Percentiles rank a stretch among this genome's conserved stretches.
Evolutionary conservation across 164 flowering plant species (phyloP).

Genomic region (Annona cherimola): DNA sequence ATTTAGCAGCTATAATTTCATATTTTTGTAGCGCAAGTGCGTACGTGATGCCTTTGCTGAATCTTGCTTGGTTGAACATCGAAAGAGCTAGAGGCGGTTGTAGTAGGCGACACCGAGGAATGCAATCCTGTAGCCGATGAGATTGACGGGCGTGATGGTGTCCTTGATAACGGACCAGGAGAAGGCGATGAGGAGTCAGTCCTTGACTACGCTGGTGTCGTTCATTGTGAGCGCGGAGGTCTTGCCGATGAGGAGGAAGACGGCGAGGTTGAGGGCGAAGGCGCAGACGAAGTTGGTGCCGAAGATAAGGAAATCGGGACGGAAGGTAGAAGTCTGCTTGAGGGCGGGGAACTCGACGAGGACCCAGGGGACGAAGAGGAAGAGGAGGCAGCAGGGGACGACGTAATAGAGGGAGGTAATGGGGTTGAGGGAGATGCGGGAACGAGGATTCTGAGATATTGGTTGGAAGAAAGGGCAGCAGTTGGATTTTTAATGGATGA

Average conservation of each 20-base stretch:
- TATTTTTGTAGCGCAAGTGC: no score
- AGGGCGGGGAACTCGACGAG: constrained; percentile 22
- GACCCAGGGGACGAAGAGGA: constrained; percentile 24
- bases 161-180: constrained; percentile 26
- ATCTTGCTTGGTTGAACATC: no score
- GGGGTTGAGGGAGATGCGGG: constrained; percentile 24
- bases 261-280: constrained; percentile 23
- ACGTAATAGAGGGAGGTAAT: constrained; percentile 27
- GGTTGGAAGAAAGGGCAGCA: no score
- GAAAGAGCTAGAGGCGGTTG: constrained; percentile 20
- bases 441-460: no score
- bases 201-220: constrained; percentile 27
- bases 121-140: constrained; percentile 26
- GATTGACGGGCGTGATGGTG: constrained; percentile 20
- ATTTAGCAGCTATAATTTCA: no score
- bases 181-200: constrained; percentile 27
- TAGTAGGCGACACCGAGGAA: constrained; percentile 28
- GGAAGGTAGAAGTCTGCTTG: constrained; percentile 19
- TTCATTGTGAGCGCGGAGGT: constrained; percentile 27
- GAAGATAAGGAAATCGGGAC: constrained; percentile 18
- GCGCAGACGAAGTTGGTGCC: constrained; percentile 25
- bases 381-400: constrained; percentile 23
- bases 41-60: no score
- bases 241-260: constrained; percentile 26
- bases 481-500: no score